These are phyloP conservation scores for Medicago arabica DNA, from an alignment of 306 rosid species.

Conservation along the genomic window DNA sequence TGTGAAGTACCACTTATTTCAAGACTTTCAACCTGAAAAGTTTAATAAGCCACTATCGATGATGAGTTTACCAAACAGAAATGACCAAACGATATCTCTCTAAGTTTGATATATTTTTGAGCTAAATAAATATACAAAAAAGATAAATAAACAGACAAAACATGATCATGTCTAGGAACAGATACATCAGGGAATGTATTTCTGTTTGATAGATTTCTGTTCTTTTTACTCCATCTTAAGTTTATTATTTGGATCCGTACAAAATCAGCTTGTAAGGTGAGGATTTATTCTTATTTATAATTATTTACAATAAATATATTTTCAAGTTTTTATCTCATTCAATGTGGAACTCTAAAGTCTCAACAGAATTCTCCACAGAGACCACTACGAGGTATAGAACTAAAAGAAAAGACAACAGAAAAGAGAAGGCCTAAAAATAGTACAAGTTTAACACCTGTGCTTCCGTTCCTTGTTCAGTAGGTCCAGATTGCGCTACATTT, in stretches of 20 bases:
- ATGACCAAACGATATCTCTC: background rate
- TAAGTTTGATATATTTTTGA: background rate
- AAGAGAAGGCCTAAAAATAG: constrained; percentile 10
- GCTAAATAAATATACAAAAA: background rate
- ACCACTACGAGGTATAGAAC: constrained; percentile 31
- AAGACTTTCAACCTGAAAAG: constrained; percentile 68
- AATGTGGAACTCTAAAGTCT: background rate
- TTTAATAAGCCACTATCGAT: constrained; percentile 18
- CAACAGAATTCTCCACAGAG: background rate
- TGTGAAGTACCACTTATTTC: constrained; percentile 63
- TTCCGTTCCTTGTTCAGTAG: constrained; percentile 57
- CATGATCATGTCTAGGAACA: background rate
- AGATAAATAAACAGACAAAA: constrained; percentile 17
- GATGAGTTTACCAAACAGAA: constrained; percentile 25
- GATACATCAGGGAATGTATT: no score
- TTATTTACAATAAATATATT: background rate
- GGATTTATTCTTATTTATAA: background rate
- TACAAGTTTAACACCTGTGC: constrained; percentile 49
- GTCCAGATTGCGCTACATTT: constrained; percentile 58
- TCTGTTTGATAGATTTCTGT: no score
- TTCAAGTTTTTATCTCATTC: background rate
- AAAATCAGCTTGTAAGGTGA: background rate
- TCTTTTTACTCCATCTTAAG: background rate
- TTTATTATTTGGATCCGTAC: background rate
- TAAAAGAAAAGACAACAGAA: constrained; percentile 3